Conservation (phyloP, 495 filamentous ascomycete species). For the Pseudomonodictys pantanalensis region DNA sequence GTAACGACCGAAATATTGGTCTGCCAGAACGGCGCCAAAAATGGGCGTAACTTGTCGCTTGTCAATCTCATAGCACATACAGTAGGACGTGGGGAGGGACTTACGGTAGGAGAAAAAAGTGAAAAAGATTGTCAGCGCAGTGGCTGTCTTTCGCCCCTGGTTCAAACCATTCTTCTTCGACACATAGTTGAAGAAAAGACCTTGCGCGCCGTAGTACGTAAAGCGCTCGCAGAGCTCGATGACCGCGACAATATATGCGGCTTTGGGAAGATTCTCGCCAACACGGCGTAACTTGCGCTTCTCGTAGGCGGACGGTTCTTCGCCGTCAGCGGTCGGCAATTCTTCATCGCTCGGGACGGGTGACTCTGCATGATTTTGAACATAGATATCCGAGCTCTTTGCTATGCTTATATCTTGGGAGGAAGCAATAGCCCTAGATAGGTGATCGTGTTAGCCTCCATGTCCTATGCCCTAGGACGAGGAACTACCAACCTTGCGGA, state of each 20-base stretch:
- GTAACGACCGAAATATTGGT: conserved; percentile 66
- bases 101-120: conserved; percentile 58
- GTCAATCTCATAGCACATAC: not conserved
- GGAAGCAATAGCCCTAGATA: no score
- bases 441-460: no score
- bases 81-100: not conserved
- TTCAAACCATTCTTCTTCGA: conserved; percentile 53
- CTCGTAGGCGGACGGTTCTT: conserved; percentile 20
- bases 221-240: conserved; percentile 68
- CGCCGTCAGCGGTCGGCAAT: no score
- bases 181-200: conserved; percentile 59
- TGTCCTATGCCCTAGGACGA: no score
- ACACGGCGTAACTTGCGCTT: conserved; percentile 25
- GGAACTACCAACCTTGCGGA: no score
- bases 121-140: conserved; percentile 60
- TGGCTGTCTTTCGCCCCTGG: conserved; percentile 52
- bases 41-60: conserved; percentile 49
- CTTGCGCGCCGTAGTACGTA: conserved; percentile 61
- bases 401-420: no score
- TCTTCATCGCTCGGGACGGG: no score
- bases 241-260: conserved; percentile 57
- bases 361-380: no score
- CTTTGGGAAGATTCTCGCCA: conserved; percentile 29
- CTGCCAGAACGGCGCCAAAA: conserved; percentile 59
- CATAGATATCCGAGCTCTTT: no score